Percentiles rank a stretch among this genome's conserved stretches.
Conservation (phyloP, 1,284 basidiomycete species). For the Phylloporus sp. region DNA sequence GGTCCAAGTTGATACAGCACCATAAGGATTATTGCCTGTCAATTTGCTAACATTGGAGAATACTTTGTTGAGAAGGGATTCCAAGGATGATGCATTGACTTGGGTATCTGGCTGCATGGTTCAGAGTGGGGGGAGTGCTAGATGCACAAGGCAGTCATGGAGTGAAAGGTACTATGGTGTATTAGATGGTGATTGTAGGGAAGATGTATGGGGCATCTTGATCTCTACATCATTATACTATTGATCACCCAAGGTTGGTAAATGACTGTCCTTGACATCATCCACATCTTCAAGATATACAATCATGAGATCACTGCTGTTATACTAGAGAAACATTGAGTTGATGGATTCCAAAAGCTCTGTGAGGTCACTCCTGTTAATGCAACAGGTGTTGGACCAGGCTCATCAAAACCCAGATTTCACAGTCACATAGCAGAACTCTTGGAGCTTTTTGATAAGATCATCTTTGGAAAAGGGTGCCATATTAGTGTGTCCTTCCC, state of each 20-base stretch:
- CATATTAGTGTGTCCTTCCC: neutral
- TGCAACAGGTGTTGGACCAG: constrained; percentile 38
- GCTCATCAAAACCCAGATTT: constrained; percentile 35
- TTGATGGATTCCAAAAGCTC: constrained; percentile 35
- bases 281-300: constrained; percentile 37
- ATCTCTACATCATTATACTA: constrained; percentile 36
- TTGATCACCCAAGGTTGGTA: constrained; percentile 7
- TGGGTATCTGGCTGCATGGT: constrained; percentile 29
- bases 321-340: constrained; percentile 37
- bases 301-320: constrained; percentile 29
- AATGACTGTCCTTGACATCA: constrained; percentile 22
- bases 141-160: constrained; percentile 13
- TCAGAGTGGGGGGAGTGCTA: constrained; percentile 10
- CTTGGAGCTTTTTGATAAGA: constrained; percentile 28
- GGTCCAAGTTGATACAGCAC: constrained; percentile 26
- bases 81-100: constrained; percentile 23
- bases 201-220: constrained; percentile 13
- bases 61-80: constrained; percentile 15
- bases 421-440: constrained; percentile 30
- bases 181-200: constrained; percentile 9
- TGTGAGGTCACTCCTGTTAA: constrained; percentile 24
- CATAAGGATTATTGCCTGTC: constrained; percentile 7
- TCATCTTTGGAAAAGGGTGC: neutral
- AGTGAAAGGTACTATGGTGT: constrained; percentile 17
- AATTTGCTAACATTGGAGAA: constrained; percentile 12